Conservation (phyloP, 2,329 filamentous ascomycete genomes). For the Claviceps sp. region DNA sequence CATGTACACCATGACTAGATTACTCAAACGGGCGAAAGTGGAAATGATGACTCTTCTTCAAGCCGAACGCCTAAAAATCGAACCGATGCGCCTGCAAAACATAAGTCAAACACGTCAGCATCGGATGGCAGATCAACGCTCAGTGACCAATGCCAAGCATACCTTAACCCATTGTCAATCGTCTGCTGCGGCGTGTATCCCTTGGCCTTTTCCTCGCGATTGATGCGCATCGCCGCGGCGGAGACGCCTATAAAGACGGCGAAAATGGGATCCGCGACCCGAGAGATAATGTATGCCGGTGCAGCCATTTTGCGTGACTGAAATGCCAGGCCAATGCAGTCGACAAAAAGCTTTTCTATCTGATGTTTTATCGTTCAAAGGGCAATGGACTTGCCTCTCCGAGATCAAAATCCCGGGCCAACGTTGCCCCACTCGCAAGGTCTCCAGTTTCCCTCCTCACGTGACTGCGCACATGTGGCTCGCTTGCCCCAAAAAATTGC, state of each 20-base stretch:
- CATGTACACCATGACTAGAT: too few species aligned
- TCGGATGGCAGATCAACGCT: too few species aligned
- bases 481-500: slow-evolving; percentile 27
- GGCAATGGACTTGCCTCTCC: background rate
- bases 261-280: slow-evolving; percentile 44
- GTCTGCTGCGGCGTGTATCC: slow-evolving; percentile 39
- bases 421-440: background rate
- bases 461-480: slow-evolving; percentile 22
- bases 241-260: slow-evolving; percentile 42
- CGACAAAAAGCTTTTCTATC: background rate
- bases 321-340: background rate
- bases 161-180: slow-evolving; percentile 31
- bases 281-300: slow-evolving; percentile 47
- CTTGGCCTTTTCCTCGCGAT: slow-evolving; percentile 45
- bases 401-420: background rate
- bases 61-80: too few species aligned
- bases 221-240: slow-evolving; percentile 43
- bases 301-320: slow-evolving; percentile 29
- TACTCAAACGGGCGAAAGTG: too few species aligned
- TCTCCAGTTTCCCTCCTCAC: slow-evolving; percentile 11
- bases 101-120: background rate
- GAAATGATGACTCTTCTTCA: too few species aligned
- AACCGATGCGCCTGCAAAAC: slow-evolving; percentile 13
- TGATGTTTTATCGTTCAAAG: background rate
- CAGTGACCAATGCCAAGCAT: slow-evolving; percentile 7